Percentiles rank a stretch among this genome's conserved stretches.
Conservation (phyloP, 768 basidiomycete genomes). For the Daedaleopsis sinensis region DNA sequence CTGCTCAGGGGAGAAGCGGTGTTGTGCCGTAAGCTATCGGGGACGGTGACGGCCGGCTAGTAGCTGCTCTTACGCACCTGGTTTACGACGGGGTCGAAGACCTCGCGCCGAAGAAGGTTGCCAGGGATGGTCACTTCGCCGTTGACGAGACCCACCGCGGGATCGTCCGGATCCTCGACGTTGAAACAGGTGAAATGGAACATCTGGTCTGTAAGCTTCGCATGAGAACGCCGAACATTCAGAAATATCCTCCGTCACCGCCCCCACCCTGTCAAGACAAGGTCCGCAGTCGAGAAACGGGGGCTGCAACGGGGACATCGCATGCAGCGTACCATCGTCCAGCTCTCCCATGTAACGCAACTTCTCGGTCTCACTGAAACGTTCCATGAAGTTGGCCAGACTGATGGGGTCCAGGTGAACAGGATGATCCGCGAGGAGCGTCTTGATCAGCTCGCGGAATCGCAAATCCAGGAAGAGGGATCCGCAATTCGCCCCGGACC, state of each 20-base stretch:
- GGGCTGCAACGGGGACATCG: conserved; percentile 23
- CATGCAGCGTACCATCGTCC: conserved; percentile 62
- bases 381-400: conserved; percentile 85
- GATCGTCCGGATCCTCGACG: conserved; percentile 80
- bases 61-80: conserved; percentile 49
- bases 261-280: conserved; percentile 7
- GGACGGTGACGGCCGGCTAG: conserved; percentile 5
- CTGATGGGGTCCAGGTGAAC: conserved; percentile 82
- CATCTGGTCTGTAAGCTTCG: conserved; percentile 60
- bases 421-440: conserved; percentile 80
- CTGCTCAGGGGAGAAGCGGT: conserved; percentile 39
- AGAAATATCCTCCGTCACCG: not conserved
- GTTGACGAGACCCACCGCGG: conserved; percentile 76
- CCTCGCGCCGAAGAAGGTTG: conserved; percentile 74
- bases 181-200: conserved; percentile 94
- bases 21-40: conserved; percentile 13
- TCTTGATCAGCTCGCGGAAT: conserved; percentile 81
- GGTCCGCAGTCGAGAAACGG: not conserved
- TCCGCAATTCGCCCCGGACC: conserved; percentile 87
- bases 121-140: conserved; percentile 87
- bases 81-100: conserved; percentile 86
- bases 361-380: conserved; percentile 89
- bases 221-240: not conserved
- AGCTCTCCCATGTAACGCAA: conserved; percentile 68
- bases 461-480: conserved; percentile 86